A percentile compares a stretch with the other conserved stretches of the same genome.
phyloP scores from a whole-genome alignment of 495 filamentous ascomycete species.

The Hyaloscypha hepaticicola region DNA sequence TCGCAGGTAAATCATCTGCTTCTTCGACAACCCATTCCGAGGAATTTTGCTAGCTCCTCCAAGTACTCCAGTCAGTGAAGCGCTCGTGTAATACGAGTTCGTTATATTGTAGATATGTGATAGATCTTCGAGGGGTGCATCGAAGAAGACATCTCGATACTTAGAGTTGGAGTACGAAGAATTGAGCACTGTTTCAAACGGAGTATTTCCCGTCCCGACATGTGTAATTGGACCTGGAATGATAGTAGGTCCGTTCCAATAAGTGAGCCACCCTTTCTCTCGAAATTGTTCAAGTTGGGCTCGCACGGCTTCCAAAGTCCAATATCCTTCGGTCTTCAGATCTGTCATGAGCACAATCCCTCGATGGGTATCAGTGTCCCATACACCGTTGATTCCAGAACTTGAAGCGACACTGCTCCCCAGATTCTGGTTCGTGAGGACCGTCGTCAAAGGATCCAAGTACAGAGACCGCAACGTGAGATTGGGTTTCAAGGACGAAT shows the following conservation, averaged over 20 bases:
- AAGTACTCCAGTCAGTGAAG: slow-evolving; percentile 35
- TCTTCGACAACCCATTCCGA: slow-evolving; percentile 34
- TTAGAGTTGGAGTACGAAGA: slow-evolving; percentile 39
- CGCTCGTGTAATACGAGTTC: slow-evolving; percentile 51
- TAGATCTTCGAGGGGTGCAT: slow-evolving; percentile 43
- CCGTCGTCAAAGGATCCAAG: slow-evolving; percentile 53
- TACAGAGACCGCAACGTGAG: slow-evolving; percentile 57
- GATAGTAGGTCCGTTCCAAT: slow-evolving; percentile 40
- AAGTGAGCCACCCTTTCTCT: slow-evolving; percentile 40
- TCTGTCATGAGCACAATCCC: slow-evolving; percentile 45
- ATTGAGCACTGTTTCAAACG: slow-evolving; percentile 43
- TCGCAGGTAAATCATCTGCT: slow-evolving; percentile 15
- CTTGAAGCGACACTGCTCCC: neutral
- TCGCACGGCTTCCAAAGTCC: slow-evolving; percentile 40
- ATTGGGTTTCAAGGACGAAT: slow-evolving; percentile 47
- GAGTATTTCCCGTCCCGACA: slow-evolving; percentile 47
- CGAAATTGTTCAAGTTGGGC: slow-evolving; percentile 43
- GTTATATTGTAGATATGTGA: slow-evolving; percentile 33
- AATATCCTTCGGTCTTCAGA: slow-evolving; percentile 42
- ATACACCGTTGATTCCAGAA: slow-evolving; percentile 38
- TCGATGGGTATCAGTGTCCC: slow-evolving; percentile 40
- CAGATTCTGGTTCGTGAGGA: slow-evolving; percentile 50
- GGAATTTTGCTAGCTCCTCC: slow-evolving; percentile 13
- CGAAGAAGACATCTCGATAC: slow-evolving; percentile 52
- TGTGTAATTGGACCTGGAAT: slow-evolving; percentile 44